Evolutionary conservation across 768 basidiomycete species (phyloP), one percentile per base, ranked within the genome.

Genomic region (Holtermannia corniformis): DNA sequence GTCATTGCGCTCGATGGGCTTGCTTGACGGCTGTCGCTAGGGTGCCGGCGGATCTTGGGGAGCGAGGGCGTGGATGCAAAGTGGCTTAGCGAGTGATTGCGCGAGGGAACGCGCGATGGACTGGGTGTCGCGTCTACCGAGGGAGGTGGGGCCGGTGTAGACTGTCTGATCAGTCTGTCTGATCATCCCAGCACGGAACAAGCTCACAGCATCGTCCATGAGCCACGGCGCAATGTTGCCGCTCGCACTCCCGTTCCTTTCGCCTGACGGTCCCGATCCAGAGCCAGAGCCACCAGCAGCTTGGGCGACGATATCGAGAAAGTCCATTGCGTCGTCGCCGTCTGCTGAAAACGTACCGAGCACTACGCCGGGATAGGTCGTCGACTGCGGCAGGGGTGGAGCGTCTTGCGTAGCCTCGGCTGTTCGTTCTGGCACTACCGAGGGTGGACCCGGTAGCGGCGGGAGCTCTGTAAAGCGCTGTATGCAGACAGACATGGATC

Each of bases 191-290:
- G 1, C 40, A 44, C 16, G 13, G n/a, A 28, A 41, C 42, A 41
- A n/a, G n/a, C 27, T 41, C 7, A 7, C 42, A 16, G 14, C 37
- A 47, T 71, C 70, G 20, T 69, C 70, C 49, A 57, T 61, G 45
- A 72, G 47, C 70, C 70, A 72, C 13, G 70, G 70, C 19, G 70
- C 70, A 48, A 72, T 72, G 42, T 67, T 69, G 20, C 55, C 63
- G 1, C 57, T 52, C 7, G 57, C 54, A 32, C 50, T 56, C 22
- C 54, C 58, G 11, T 59, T 47, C 44, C 58, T 42, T 1, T 52
- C 58, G 16, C 44, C 55, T 14, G 42, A 19, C 3, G 50, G 26
- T 11, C 32, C 11, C 20, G 54, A 49, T n/a, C n/a, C n/a, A n/a
- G n/a, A n/a, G n/a, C n/a, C n/a, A n/a, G n/a, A n/a, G n/a, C n/a